These are phyloP conservation scores for Amanita rimosa DNA, from an alignment of 768 basidiomycete species.

Conservation along the genomic window DNA sequence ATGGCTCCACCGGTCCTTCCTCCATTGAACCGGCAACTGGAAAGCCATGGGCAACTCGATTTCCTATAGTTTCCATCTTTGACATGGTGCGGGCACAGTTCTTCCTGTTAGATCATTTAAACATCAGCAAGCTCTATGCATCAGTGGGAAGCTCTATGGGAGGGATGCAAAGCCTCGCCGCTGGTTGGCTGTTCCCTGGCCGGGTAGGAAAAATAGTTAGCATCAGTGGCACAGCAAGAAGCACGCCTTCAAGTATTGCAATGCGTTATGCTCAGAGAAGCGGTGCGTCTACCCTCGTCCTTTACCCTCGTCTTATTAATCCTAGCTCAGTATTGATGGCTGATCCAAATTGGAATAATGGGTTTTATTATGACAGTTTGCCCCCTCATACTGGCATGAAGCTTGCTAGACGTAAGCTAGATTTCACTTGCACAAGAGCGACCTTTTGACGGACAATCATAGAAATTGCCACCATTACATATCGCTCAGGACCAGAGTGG, in stretches of 20 bases:
- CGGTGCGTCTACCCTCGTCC: constrained; percentile 39
- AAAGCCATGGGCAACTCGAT: constrained; percentile 75
- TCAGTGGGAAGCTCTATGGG: constrained; percentile 96
- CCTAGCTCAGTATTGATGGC: constrained; percentile 80
- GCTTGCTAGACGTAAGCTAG: constrained; percentile 72
- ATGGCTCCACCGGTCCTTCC: constrained; percentile 93
- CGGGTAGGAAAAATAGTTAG: constrained; percentile 85
- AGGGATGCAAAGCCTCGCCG: constrained; percentile 93
- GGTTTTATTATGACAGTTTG: constrained; percentile 92
- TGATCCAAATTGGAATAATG: constrained; percentile 98
- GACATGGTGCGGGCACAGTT: constrained; percentile 98
- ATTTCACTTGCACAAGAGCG: neutral
- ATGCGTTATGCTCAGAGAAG: constrained; percentile 96
- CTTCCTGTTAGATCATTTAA: constrained; percentile 70
- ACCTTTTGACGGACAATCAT: neutral
- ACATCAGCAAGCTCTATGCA: constrained; percentile 79
- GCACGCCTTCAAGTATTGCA: constrained; percentile 84
- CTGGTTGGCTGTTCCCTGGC: constrained; percentile 87
- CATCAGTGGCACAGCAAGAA: constrained; percentile 91
- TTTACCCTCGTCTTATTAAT: constrained; percentile 1
- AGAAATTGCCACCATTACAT: constrained; percentile 99
- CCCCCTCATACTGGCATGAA: constrained; percentile 99
- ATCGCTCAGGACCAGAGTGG: constrained; percentile 99
- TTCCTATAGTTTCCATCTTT: constrained; percentile 88
- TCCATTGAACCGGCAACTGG: constrained; percentile 62